These are phyloP conservation scores for Suaeda aralocaspica DNA, from an alignment of 148 eudicot species.

Conservation along the genomic window DNA sequence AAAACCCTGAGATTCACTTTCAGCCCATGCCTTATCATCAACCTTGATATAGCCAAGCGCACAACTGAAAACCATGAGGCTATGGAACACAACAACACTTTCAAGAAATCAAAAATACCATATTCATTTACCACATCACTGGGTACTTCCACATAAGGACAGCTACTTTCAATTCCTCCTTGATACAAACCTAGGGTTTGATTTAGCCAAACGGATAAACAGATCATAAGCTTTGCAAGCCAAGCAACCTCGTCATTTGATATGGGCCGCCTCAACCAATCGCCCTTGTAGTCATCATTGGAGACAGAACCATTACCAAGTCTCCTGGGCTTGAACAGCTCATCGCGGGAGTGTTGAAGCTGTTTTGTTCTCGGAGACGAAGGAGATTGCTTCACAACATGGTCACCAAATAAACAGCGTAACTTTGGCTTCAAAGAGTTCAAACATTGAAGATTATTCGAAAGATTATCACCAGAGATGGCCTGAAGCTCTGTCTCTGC, in stretches of 20 bases:
- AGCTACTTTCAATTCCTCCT: slow-evolving; percentile 27
- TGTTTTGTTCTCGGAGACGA: slow-evolving; percentile 34
- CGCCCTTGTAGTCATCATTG: slow-evolving; percentile 73
- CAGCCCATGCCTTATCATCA: slow-evolving; percentile 66
- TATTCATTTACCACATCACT: slow-evolving; percentile 35
- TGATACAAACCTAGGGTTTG: slow-evolving; percentile 57
- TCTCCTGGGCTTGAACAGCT: slow-evolving; percentile 69
- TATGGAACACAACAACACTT: slow-evolving; percentile 36
- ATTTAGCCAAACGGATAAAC: slow-evolving; percentile 60
- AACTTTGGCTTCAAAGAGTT: slow-evolving; percentile 52
- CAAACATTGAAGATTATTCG: slow-evolving; percentile 46
- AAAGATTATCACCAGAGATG: slow-evolving; percentile 51
- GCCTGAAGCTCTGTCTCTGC: slow-evolving; percentile 86
- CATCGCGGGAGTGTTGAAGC: slow-evolving; percentile 48
- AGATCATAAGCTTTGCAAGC: slow-evolving; percentile 73
- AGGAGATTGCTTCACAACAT: slow-evolving; percentile 31
- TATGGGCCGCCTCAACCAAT: slow-evolving; percentile 87
- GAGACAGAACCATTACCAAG: slow-evolving; percentile 32
- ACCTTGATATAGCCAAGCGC: slow-evolving; percentile 28
- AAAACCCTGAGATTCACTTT: slow-evolving; percentile 80
- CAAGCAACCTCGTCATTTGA: slow-evolving; percentile 84
- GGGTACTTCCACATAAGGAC: slow-evolving; percentile 56
- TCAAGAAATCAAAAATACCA: slow-evolving; percentile 41
- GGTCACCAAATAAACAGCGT: slow-evolving; percentile 54
- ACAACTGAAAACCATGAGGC: slow-evolving; percentile 36